A percentile compares a stretch with the other conserved stretches of the same genome.
Evolutionary conservation across 2,329 filamentous ascomycete species (phyloP).

Genomic region (Fusarium duplospermum): DNA sequence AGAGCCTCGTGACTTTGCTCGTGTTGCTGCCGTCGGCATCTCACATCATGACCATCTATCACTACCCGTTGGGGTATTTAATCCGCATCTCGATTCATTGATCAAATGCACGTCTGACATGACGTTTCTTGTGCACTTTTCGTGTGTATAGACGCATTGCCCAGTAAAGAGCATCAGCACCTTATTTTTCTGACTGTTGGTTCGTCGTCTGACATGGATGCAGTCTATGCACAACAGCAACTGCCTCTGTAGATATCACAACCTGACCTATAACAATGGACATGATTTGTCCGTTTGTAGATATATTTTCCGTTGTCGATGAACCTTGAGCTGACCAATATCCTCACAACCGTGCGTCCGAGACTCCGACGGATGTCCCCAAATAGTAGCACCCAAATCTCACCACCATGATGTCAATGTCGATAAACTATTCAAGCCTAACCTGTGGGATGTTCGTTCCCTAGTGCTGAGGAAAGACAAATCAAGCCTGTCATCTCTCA

Average conservation of each 20-base stretch:
- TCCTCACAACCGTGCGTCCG: slow-evolving; percentile 8
- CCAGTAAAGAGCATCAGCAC: neutral
- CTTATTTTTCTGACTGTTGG: neutral
- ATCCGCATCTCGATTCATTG: neutral
- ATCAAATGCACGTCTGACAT: neutral
- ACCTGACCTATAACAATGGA: slow-evolving; percentile 1
- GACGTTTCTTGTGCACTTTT: neutral
- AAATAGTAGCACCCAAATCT: slow-evolving; percentile 33
- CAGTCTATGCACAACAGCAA: neutral
- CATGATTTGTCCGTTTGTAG: neutral
- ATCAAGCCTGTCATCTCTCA: neutral
- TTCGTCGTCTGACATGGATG: neutral
- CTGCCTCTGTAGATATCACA: neutral
- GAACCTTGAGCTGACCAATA: neutral
- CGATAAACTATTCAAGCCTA: slow-evolving; percentile 18
- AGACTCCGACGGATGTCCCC: slow-evolving; percentile 3
- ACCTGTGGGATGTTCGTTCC: neutral
- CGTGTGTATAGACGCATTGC: neutral
- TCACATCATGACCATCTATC: neutral
- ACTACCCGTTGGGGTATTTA: neutral
- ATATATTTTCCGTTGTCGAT: neutral
- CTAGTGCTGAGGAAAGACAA: neutral
- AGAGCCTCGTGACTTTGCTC: neutral
- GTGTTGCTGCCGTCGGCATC: neutral
- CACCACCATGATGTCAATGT: slow-evolving; percentile 39